Evolutionary conservation across 768 basidiomycete species (phyloP).

Genomic region (Tylopilus plumbeoviolaceoides): DNA sequence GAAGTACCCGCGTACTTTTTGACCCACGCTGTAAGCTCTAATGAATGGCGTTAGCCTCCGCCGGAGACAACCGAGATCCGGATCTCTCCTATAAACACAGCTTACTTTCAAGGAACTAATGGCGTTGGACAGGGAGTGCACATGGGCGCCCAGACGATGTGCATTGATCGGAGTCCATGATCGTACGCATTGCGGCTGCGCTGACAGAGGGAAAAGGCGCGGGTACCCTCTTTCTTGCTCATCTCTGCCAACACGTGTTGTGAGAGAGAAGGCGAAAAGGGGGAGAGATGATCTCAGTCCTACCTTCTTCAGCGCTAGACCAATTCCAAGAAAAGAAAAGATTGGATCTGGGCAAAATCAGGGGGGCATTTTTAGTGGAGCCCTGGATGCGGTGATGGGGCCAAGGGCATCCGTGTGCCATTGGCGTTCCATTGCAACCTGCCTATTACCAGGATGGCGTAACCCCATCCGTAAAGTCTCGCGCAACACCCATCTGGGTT

Average conservation of each 20-base stretch:
- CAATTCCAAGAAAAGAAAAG: slow-evolving; percentile 23
- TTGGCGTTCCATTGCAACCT: neutral
- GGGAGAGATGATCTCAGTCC: slow-evolving; percentile 9
- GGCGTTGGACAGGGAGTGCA: neutral
- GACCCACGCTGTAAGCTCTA: neutral
- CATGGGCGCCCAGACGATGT: neutral
- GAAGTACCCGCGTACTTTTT: neutral
- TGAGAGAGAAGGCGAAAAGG: neutral
- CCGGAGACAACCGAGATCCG: slow-evolving; percentile 16
- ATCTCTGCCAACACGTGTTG: slow-evolving; percentile 23
- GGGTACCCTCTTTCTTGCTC: slow-evolving; percentile 16
- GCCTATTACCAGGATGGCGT: neutral
- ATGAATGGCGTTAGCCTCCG: neutral
- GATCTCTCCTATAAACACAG: neutral
- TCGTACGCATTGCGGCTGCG: slow-evolving; percentile 6
- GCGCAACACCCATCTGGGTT: neutral
- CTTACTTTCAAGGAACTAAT: neutral
- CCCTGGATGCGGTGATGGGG: slow-evolving; percentile 9
- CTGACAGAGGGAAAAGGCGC: slow-evolving; percentile 1
- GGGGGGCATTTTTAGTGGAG: slow-evolving; percentile 5
- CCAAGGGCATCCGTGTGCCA: slow-evolving; percentile 15
- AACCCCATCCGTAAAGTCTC: neutral
- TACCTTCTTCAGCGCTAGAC: slow-evolving; percentile 8
- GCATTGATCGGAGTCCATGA: slow-evolving; percentile 1
- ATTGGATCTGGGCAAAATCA: slow-evolving; percentile 16